Evolutionary conservation across 306 rosid species (phyloP), one percentile per base, ranked within the genome.

Genomic region (Lupinus albus): DNA sequence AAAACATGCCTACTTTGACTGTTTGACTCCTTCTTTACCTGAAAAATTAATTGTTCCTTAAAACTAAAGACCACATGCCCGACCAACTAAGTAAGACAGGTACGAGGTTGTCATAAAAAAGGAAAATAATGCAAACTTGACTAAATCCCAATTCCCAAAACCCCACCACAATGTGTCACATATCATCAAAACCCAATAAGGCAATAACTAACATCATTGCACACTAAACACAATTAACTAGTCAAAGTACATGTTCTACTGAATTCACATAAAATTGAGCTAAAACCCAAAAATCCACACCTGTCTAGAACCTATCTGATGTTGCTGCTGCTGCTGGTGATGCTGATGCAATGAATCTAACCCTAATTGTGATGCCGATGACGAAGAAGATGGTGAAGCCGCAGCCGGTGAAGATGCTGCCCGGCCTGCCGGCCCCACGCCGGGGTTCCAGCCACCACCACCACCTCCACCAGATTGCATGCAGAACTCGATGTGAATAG

Each of bases 331-430:
- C 36, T 85, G 97, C 66, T 87, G 91, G 61, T 85, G 92, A 13
- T 84, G 96, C 41, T 85, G 91, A 80, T 87, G 98, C 79, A 88
- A 65, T 30, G 87, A 48, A 65, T 90, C 97, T 51, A 90, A 79
- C 16, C 96, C 97, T 80, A 89, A 82, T 65, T 89, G 98, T 3
- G 98, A 87, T 10, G 95, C 98, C 11, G 98, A 93, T 6, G 98
- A 93, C 0, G 98, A 88, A 4, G 99, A 93, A 12, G 99, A 78
- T 5, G 97, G 96, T 9, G 98, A 89, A 0, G 99, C 96, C 30
- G 97, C 92, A 11, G 99, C 88, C 11, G 99, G 84, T 0, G 91
- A 81, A 17, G 98, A 79, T 20, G 84, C 72, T 17, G 87, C 84
- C 82, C 94, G 82, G 33, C 95, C 95, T 2, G 77, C 84, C 83